Conservation (phyloP, 768 basidiomycete species). For the Multifurca ochricompacta region DNA sequence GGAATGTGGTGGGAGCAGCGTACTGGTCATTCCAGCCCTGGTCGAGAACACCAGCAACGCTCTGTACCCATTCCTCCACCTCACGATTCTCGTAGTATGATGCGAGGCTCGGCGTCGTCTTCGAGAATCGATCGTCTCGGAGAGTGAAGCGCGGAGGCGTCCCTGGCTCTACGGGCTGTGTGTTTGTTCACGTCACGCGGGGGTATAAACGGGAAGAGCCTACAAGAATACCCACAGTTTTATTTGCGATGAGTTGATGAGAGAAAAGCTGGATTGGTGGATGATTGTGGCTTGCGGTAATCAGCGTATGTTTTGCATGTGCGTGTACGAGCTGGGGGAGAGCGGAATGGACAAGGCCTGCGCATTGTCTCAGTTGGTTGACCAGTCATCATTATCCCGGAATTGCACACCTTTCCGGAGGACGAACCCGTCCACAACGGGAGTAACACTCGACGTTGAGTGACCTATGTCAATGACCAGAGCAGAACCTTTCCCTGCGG, state of each 20-base stretch:
- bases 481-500: conserved; percentile 95
- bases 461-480: conserved; percentile 93
- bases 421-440: conserved; percentile 96
- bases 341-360: conserved; percentile 72
- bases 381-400: background rate
- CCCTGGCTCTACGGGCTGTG: conserved; percentile 64
- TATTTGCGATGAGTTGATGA: conserved; percentile 85
- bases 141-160: conserved; percentile 58
- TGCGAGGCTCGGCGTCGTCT: conserved; percentile 77
- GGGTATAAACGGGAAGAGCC: background rate
- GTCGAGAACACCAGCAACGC: conserved; percentile 76
- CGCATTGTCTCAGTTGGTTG: background rate
- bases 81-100: conserved; percentile 73
- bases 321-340: conserved; percentile 76
- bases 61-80: conserved; percentile 92
- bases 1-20: conserved; percentile 23
- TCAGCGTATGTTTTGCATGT: conserved; percentile 63
- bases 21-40: conserved; percentile 88
- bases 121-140: conserved; percentile 63
- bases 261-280: conserved; percentile 63
- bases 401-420: conserved; percentile 71
- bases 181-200: background rate
- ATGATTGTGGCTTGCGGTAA: conserved; percentile 41
- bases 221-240: conserved; percentile 38
- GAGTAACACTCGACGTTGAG: conserved; percentile 82